Evolutionary conservation across 768 basidiomycete species (phyloP).

Genomic region (Coprinellus aureogranulatus): DNA sequence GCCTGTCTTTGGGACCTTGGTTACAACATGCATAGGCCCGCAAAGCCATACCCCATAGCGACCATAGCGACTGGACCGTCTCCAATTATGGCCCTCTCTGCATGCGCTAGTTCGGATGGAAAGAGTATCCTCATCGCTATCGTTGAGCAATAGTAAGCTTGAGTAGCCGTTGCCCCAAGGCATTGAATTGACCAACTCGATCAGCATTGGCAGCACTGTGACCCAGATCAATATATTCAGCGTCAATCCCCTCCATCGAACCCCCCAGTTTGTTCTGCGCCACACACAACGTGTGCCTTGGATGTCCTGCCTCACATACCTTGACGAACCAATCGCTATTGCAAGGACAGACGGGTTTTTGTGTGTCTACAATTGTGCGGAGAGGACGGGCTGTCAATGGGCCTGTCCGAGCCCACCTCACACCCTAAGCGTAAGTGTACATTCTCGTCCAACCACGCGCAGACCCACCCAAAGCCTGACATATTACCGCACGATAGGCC

Average conservation of each 20-base stretch:
- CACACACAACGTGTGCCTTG: background rate
- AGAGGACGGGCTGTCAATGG: no score
- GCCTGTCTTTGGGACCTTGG: constrained; percentile 29
- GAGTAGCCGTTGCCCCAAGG: background rate
- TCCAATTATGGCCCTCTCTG: background rate
- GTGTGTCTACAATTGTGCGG: no score
- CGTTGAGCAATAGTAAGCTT: background rate
- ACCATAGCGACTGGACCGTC: background rate
- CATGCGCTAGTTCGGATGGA: background rate
- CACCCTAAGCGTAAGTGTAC: background rate
- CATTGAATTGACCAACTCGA: background rate
- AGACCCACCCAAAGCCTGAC: background rate
- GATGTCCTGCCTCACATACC: background rate
- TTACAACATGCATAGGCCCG: background rate
- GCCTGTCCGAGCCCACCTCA: no score
- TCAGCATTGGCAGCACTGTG: background rate
- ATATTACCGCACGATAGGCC: background rate
- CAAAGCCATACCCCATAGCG: background rate
- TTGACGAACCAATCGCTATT: background rate
- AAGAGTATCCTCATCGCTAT: background rate
- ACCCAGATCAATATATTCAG: no score
- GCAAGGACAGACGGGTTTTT: no score
- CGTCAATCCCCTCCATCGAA: no score
- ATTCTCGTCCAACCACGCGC: background rate
- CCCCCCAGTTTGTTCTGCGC: no score